These are phyloP conservation scores for Basipetospora sp. DNA, from an alignment of 2,329 filamentous ascomycete genomes.

Conservation along the genomic window DNA sequence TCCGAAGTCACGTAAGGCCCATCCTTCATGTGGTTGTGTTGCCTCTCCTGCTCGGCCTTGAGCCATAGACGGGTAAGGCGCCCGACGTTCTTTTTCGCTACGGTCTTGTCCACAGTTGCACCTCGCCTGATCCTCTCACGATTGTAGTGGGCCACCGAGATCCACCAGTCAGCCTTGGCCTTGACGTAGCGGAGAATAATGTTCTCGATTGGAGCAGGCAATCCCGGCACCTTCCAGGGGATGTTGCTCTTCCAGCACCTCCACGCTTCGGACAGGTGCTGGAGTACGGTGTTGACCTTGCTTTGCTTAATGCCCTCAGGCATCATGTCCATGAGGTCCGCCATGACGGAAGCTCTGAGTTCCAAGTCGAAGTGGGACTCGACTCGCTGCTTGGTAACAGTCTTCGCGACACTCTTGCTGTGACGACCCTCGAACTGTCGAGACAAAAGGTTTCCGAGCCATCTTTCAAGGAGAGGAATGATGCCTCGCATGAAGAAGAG, in stretches of 20 bases:
- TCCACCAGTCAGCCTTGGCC: conserved; percentile 99
- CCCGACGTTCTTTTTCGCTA: conserved; percentile 97
- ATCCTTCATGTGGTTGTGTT: conserved; percentile 99
- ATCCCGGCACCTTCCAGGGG: conserved; percentile 93
- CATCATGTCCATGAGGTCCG: conserved; percentile 99
- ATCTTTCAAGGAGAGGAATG: conserved; percentile 87
- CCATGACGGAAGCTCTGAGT: conserved; percentile 94
- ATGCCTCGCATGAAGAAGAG: conserved; percentile 98
- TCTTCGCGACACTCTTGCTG: conserved; percentile 97
- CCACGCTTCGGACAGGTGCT: conserved; percentile 96
- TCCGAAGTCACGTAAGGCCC: conserved; percentile 96
- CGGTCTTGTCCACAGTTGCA: conserved; percentile 96
- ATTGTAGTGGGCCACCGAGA: conserved; percentile 97
- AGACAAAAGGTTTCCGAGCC: conserved; percentile 91
- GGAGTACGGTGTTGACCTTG: conserved; percentile 94
- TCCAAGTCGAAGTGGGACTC: conserved; percentile 98
- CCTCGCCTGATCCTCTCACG: conserved; percentile 90
- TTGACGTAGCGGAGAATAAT: conserved; percentile 98
- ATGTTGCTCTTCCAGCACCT: conserved; percentile 99
- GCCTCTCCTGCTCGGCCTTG: conserved; percentile 93
- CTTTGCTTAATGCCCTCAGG: conserved; percentile 98
- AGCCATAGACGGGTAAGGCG: conserved; percentile 90
- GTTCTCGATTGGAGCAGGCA: conserved; percentile 95
- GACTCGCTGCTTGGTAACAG: conserved; percentile 95
- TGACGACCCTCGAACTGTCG: conserved; percentile 96